Evolutionary conservation across 2,329 filamentous ascomycete genomes (phyloP), one percentile per base, ranked within the genome.

Genomic region (Waltergamsia citrina): DNA sequence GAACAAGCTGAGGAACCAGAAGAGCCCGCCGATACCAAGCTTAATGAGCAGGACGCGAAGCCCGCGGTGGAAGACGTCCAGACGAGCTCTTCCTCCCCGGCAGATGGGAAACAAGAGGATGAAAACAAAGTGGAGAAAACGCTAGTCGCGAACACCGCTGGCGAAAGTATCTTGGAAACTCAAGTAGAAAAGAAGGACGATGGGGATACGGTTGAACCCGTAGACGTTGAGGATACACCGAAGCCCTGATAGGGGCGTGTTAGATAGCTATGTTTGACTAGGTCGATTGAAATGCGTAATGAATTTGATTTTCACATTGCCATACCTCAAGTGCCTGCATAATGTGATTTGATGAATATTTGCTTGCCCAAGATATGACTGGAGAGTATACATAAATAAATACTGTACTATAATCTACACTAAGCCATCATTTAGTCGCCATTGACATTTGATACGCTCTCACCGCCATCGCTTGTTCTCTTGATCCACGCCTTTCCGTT

Each of bases 151-250:
- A 64, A 67, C 40, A 59, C 50, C 33, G 63, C 62, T 6, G 63
- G 63, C 3, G 63, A 66, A 46, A 54, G 56, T 21, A 49, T 67
- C n/a, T 41, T 63, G 8, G 53, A 60, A 38, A 55, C 59, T 3
- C 49, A 50, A 17, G 40, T 66, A 10, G 45, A 56, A 34, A 54
- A 59, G 43, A 50, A 51, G 27, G 48, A 53, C 32, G 52, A 49
- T 20, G 53, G 41, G 8, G 38, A 49, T 14, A 35, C 49, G 36
- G 43, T 60, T 32, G 49, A 62, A 39, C 56, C 59, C 10, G 46
- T 56, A 22, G 47, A 50, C 17, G 53, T 56, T 6, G 47, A 57
- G 32, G 57, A 62, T 16, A 47, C 53, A 33, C 48, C 52, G 6
- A 52, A 53, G 44, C 36, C 45, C 32, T 54, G 43, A 43, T 38